Evolutionary conservation across 2,329 filamentous ascomycete genomes (phyloP).

Genomic region (Curvularia spicifera): DNA sequence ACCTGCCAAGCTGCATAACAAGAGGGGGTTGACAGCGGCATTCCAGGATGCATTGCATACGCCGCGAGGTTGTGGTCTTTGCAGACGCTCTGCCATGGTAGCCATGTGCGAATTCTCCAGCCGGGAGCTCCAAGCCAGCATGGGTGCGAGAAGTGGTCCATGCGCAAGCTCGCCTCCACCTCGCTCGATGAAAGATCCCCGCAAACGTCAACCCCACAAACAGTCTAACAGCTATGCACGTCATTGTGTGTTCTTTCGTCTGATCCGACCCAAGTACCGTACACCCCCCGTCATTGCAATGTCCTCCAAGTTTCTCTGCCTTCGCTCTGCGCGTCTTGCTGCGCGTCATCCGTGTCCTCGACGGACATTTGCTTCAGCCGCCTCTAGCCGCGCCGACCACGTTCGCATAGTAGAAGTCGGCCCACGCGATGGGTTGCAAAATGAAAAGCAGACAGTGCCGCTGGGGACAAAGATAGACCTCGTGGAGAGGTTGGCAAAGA

Average conservation of each 20-base stretch:
- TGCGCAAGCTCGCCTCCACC: slow-evolving; percentile 16
- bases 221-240: slow-evolving; percentile 16
- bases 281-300: slow-evolving; percentile 23
- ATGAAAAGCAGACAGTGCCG: slow-evolving; percentile 75
- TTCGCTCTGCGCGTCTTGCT: slow-evolving; percentile 45
- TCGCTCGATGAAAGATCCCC: slow-evolving; percentile 21
- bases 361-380: slow-evolving; percentile 42
- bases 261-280: background rate
- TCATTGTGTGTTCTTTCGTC: slow-evolving; percentile 12
- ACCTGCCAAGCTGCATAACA: background rate
- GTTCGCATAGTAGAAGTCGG: slow-evolving; percentile 79
- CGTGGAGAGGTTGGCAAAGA: slow-evolving; percentile 70
- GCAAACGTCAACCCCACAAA: slow-evolving; percentile 24
- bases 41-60: background rate
- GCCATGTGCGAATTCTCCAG: slow-evolving; percentile 2
- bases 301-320: slow-evolving; percentile 40
- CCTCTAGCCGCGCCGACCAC: slow-evolving; percentile 48
- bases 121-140: slow-evolving; percentile 4
- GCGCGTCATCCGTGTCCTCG: slow-evolving; percentile 41
- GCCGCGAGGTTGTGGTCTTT: background rate
- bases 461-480: slow-evolving; percentile 77
- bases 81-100: background rate
- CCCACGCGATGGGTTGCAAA: slow-evolving; percentile 85
- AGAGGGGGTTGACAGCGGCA: background rate
- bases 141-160: slow-evolving; percentile 11